Evolutionary conservation across 768 basidiomycete genomes (phyloP).

Genomic region (Suillus tomentosus): DNA sequence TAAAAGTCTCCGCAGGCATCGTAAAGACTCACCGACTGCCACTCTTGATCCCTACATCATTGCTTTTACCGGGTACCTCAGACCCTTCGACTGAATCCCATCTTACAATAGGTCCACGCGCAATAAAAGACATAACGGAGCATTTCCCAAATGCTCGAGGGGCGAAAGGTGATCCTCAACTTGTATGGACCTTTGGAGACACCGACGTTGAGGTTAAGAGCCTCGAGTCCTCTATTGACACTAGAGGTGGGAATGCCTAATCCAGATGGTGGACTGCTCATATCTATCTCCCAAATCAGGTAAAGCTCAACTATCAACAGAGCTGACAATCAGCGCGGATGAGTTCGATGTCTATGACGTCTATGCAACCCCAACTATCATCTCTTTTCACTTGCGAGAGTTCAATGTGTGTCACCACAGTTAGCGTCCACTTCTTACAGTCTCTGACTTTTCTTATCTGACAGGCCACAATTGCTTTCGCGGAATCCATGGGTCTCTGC

Average conservation of each 20-base stretch:
- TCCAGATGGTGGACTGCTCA: not conserved
- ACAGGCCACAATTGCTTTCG: conserved; percentile 80
- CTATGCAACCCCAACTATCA: conserved; percentile 58
- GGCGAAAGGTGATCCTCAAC: conserved; percentile 69
- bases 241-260: conserved; percentile 48
- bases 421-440: not conserved
- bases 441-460: conserved; percentile 6
- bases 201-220: conserved; percentile 70
- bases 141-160: conserved; percentile 73
- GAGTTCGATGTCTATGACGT: conserved; percentile 83
- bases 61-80: conserved; percentile 68
- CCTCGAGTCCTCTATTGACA: conserved; percentile 63
- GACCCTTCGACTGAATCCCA: conserved; percentile 60
- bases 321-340: conserved; percentile 72
- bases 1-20: conserved; percentile 52
- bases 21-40: conserved; percentile 79
- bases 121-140: conserved; percentile 76
- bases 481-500: conserved; percentile 65
- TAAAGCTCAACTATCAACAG: conserved; percentile 67
- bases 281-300: conserved; percentile 38
- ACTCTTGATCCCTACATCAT: conserved; percentile 55
- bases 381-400: conserved; percentile 82
- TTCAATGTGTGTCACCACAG: conserved; percentile 59
- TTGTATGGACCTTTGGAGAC: conserved; percentile 79
- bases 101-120: conserved; percentile 70